Base-by-base conservation (phyloP, 2,329 filamentous ascomycete species). In the Fusarium neocosmosporiellum region DNA sequence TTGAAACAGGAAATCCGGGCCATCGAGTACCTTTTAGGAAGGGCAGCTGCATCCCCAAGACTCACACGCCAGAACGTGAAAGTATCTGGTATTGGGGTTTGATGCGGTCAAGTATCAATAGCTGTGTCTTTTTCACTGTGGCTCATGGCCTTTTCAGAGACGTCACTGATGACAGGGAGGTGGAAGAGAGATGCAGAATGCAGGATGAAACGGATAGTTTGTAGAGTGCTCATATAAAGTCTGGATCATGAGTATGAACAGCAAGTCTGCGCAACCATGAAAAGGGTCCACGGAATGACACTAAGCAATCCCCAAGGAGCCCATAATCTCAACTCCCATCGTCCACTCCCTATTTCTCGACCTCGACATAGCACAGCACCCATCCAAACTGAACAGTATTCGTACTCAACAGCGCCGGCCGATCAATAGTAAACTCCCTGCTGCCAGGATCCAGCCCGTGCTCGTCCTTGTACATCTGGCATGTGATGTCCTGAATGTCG, bases 381-480 rank as follows among this genome's bases (percentile, higher is more conserved):
- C 70, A 74, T 0, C 72, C 72, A 55, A 74, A 73, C 4, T 54
- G n/a, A 8, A 73, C 70, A 13, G 60, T 22, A 63, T 74, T 69
- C 24, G 70, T 73, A 64, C 61, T 69, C 41, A 74, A 55, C 2
- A 55, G 31, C 5, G 72, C 72, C 2, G 58, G 29, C 2, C 53
- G 4, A 9, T n/a, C 29, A 46, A 20, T 59, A 9, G 36, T 71
- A 62, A 73, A 74, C 24, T 29, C 24, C 11, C 63, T 57, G 22
- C 72, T 74, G 8, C 68, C 68, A 9, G 43, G 63, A 41, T 67
- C 61, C 16, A 67, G 29, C 3, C 68, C 72, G 16, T 64, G 66
- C 22, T 69, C 24, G 34, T 74, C 72, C 61, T 65, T 64, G 59
- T 74, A 74, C 59, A 62, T 67, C 39, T 73, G 72, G 43, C 72